Conservation (phyloP, 768 basidiomycete species). For the Chalciporus pseudorubinellus region DNA sequence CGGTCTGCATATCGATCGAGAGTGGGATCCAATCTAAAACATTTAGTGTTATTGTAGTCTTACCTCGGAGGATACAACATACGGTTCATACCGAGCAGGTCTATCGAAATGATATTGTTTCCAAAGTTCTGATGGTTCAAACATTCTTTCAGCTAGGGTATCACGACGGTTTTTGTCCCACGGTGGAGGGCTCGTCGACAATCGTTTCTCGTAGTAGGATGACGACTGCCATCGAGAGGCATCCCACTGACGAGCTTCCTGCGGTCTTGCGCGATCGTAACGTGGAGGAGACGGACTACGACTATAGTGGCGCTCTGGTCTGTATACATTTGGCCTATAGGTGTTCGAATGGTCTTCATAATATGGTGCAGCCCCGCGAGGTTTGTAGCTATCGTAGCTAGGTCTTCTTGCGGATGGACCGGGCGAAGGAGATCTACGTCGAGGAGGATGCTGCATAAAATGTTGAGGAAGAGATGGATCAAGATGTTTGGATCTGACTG, state of each 20-base stretch:
- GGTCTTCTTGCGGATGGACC: conserved; percentile 41
- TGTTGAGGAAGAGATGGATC: conserved; percentile 17
- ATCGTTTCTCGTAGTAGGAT: conserved; percentile 44
- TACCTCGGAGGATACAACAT: conserved; percentile 29
- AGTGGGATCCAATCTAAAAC: conserved; percentile 25
- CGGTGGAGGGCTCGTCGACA: conserved; percentile 34
- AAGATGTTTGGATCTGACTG: conserved; percentile 24
- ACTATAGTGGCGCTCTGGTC: conserved; percentile 36
- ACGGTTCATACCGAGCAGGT: conserved; percentile 40
- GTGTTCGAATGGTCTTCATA: conserved; percentile 43
- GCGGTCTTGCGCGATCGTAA: conserved; percentile 39
- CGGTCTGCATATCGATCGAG: conserved; percentile 38
- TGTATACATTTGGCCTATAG: conserved; percentile 42
- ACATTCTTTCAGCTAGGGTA: conserved; percentile 50
- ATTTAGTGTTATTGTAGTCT: conserved; percentile 15
- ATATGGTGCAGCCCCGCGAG: conserved; percentile 35
- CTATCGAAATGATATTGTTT: conserved; percentile 55
- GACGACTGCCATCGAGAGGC: conserved; percentile 40
- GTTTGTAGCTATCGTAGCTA: conserved; percentile 53
- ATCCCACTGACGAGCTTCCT: conserved; percentile 48
- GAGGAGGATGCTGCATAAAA: conserved; percentile 27
- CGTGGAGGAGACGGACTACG: conserved; percentile 55
- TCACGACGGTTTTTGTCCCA: conserved; percentile 37
- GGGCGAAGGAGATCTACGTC: conserved; percentile 52
- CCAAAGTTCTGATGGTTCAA: conserved; percentile 75